Evolutionary conservation across 176 grass and related monocot species (phyloP).

Genomic region (Cenchrus fungigraminus): DNA sequence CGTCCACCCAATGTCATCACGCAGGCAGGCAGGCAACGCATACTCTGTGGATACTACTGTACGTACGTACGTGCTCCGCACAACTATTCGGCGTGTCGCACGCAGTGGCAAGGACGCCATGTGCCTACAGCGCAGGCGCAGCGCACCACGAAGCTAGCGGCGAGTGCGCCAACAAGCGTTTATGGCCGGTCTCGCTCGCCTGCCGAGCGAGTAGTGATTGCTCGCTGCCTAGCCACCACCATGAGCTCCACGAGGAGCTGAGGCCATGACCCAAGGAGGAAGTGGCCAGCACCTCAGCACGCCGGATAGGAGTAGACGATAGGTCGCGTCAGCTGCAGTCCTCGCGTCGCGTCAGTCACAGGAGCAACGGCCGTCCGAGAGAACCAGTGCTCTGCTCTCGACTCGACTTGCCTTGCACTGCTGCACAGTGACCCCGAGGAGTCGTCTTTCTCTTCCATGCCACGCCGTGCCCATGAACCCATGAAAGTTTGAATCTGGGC

Average conservation of each 20-base stretch:
- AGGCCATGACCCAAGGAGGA: background rate
- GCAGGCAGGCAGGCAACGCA: background rate
- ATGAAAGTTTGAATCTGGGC: no score
- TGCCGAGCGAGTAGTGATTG: background rate
- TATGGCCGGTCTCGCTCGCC: background rate
- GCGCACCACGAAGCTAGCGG: background rate
- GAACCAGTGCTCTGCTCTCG: no score
- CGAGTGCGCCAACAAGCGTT: background rate
- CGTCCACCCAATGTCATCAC: background rate
- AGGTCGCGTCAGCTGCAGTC: slow-evolving; percentile 15
- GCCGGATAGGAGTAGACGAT: background rate
- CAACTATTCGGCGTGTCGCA: background rate
- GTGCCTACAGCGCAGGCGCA: background rate
- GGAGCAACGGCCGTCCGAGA: background rate
- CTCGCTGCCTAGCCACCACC: background rate
- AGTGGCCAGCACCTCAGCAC: background rate
- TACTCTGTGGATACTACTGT: background rate
- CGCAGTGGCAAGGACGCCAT: background rate
- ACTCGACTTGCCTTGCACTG: background rate
- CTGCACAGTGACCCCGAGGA: background rate
- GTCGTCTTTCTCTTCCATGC: slow-evolving; percentile 8
- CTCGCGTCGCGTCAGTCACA: slow-evolving; percentile 5
- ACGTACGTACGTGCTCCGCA: background rate
- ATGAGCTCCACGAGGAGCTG: background rate
- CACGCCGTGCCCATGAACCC: no score